Percentiles rank a stretch among this genome's conserved stretches.
Conservation (phyloP, 768 basidiomycete genomes). For the Suillus clintonianus region DNA sequence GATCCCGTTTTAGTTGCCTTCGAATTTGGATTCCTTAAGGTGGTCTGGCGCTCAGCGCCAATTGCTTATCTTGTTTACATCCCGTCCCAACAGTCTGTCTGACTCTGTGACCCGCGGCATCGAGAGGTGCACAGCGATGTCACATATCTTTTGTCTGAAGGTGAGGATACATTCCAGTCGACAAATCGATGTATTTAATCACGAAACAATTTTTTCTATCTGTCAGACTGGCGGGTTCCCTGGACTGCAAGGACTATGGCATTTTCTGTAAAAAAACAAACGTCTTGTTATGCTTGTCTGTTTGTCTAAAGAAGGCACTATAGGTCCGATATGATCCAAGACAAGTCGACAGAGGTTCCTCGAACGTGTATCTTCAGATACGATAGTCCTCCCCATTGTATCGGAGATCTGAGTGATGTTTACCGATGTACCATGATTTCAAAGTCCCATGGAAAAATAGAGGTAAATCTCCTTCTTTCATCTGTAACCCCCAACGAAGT, state of each 20-base stretch:
- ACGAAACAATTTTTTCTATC: background rate
- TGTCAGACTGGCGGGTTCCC: background rate
- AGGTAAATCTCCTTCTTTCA: background rate
- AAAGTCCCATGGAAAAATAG: conserved; percentile 2
- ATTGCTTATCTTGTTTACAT: background rate
- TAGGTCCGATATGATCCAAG: background rate
- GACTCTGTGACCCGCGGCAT: background rate
- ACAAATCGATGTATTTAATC: background rate
- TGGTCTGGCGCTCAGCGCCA: background rate
- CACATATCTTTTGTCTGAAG: background rate
- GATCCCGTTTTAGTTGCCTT: too few species aligned
- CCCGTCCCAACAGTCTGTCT: background rate
- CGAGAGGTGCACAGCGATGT: background rate
- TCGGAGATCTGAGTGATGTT: background rate
- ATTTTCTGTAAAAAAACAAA: background rate
- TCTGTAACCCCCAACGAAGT: background rate
- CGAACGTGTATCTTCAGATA: background rate
- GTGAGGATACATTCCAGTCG: background rate
- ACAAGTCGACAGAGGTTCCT: background rate
- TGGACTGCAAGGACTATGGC: background rate
- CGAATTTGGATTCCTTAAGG: too few species aligned
- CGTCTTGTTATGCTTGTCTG: background rate
- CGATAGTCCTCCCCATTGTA: background rate
- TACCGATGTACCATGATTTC: conserved; percentile 1
- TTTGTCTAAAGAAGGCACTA: background rate